Base-by-base conservation (phyloP, 768 basidiomycete genomes). In the Lenzites betulinus region DNA sequence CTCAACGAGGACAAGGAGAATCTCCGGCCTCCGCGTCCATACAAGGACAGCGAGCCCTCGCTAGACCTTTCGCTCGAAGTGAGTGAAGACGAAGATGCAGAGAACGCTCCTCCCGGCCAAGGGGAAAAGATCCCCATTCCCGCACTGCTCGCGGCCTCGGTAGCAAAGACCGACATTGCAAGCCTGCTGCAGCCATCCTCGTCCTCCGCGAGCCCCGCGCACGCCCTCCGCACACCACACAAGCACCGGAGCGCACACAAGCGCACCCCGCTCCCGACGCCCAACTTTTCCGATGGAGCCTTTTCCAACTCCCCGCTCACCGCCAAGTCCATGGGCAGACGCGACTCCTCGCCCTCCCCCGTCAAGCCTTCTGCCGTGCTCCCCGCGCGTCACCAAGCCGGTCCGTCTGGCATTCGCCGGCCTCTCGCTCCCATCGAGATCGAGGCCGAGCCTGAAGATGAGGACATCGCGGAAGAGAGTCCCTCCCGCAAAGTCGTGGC, bases 221-320 rank as follows among this genome's bases (percentile, higher is more conserved):
- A 67, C 58, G 60, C 68, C 11, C 59, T 63, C 3, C 64, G 66
- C 39, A 69, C 70, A 1, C 70, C 70, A 8, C 68, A 64, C 53
- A 68, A 66, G 36, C 64, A 52, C n/a, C 66, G 64, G 36, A 63
- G 60, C 59, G 64, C 64, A 11, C 61, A 62, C 36, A 62, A 68
- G 35, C 67, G 65, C 59, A 48, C 44, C n/a, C 70, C 69, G 7
- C 64, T 71, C 6, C 60, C 62, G 5, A 66, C 66, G 7, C 67
- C 68, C 5, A 56, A 63, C 44, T 69, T 66, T 23, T 62, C 60
- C 13, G 59, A 66, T 22, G 35, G 56, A 15, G 66, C 55, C 16
- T 59, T 66, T 16, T 42, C 53, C 1, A 53, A 56, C 28, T 66
- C 67, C 18, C 60, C 64, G 20, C 59, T 62, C 39, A 59, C 58